Conservation (phyloP, 2,329 filamentous ascomycete genomes). For the Aureobasidium sp. region DNA sequence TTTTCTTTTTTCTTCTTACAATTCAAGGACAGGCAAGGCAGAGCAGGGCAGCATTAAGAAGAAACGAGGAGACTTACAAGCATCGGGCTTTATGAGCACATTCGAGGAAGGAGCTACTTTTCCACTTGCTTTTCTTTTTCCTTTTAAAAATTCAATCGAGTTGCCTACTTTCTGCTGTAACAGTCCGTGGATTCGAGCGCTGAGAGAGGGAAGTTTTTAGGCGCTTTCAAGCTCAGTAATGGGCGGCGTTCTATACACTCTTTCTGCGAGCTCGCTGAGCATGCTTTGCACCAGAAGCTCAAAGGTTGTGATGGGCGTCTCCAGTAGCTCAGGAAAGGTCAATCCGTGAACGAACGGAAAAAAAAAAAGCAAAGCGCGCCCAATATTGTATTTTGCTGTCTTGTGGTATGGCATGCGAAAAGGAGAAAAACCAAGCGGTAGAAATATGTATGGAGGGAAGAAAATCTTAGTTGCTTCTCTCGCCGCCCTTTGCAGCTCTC, state of each 20-base stretch:
- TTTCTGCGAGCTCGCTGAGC: not conserved
- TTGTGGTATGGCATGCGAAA: not conserved
- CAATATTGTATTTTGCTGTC: not conserved
- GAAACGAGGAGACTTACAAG: not conserved
- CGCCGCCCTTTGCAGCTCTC: slow-evolving; percentile 72
- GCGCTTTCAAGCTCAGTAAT: no score
- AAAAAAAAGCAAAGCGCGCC: not conserved
- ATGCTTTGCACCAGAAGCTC: not conserved
- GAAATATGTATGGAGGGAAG: not conserved
- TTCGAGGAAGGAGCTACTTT: no score
- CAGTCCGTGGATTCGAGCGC: no score
- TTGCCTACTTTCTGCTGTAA: no score
- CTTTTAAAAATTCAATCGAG: no score
- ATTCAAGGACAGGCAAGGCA: not conserved
- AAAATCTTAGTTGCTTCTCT: slow-evolving; percentile 64
- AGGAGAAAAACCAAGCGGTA: not conserved
- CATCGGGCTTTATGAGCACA: not conserved
- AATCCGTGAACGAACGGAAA: no score
- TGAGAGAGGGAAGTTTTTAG: no score
- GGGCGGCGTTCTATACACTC: no score
- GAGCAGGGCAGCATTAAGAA: not conserved
- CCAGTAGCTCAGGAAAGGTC: no score
- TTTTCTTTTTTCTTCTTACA: not conserved
- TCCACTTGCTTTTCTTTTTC: no score
- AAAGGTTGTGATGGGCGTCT: no score